These are phyloP conservation scores for Citrus trifoliata DNA, from an alignment of 345 rosid species.

Conservation along the genomic window DNA sequence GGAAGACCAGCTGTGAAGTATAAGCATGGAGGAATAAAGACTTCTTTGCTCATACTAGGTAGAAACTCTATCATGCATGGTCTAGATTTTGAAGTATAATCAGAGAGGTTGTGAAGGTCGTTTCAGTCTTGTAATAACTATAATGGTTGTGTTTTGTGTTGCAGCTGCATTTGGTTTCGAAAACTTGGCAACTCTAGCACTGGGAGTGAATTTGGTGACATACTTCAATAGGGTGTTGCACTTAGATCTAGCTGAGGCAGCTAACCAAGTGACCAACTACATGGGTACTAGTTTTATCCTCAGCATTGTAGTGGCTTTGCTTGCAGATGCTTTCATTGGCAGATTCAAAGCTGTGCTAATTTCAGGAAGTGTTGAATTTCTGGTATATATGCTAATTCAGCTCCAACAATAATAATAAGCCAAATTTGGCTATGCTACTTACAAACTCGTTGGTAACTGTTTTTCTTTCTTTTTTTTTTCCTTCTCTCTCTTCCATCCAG, in stretches of 20 bases:
- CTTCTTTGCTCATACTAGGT: constrained; percentile 41
- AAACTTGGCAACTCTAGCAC: constrained; percentile 37
- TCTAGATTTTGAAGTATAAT: neutral
- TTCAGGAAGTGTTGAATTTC: constrained; percentile 42
- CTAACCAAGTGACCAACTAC: constrained; percentile 54
- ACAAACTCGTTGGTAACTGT: neutral
- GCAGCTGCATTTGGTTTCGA: constrained; percentile 44
- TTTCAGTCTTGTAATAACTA: neutral
- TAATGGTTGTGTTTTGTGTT: neutral
- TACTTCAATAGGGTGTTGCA: constrained; percentile 50
- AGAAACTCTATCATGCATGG: neutral
- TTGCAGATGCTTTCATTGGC: constrained; percentile 50
- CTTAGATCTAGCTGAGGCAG: constrained; percentile 51
- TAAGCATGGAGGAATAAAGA: constrained; percentile 50
- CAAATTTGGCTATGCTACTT: neutral
- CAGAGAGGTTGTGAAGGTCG: neutral
- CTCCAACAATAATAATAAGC: neutral
- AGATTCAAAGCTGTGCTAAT: constrained; percentile 44
- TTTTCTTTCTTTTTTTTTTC: too few relatives aligned
- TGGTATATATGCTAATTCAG: constrained; percentile 26
- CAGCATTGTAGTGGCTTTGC: constrained; percentile 35
- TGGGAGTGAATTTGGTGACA: constrained; percentile 49
- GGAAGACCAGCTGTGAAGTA: constrained; percentile 46
- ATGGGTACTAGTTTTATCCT: constrained; percentile 47
- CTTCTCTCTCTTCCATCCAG: constrained; percentile 8